These are phyloP conservation scores for Micractinium conductrix DNA, from an alignment of 139 green algal genomes.

Conservation along the genomic window DNA sequence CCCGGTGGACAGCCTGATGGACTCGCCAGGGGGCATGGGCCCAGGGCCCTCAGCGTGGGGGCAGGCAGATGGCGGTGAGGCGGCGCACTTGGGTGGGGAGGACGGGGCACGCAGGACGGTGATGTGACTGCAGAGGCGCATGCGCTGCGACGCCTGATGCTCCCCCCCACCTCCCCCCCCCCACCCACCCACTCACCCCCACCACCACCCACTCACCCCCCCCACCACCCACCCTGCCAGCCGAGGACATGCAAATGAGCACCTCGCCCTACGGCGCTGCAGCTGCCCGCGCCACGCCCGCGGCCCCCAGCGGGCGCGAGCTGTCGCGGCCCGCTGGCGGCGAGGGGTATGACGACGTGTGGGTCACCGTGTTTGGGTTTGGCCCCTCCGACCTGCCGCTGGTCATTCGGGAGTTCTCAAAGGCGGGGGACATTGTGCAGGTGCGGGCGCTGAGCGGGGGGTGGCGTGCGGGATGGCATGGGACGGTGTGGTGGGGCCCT, in stretches of 20 bases:
- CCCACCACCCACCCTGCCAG: not conserved
- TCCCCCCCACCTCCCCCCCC: too few species aligned
- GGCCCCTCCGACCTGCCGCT: slow-evolving; percentile 21
- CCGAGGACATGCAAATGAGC: slow-evolving; percentile 30
- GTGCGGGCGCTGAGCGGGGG: too few species aligned
- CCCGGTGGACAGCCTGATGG: slow-evolving; percentile 42
- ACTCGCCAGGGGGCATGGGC: slow-evolving; percentile 26
- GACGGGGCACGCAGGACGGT: not conserved
- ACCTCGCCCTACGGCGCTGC: slow-evolving; percentile 15
- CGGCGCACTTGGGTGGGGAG: not conserved
- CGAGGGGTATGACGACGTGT: slow-evolving; percentile 30
- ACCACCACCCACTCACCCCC: not conserved
- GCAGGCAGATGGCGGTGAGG: slow-evolving; percentile 12
- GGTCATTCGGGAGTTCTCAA: slow-evolving; percentile 57
- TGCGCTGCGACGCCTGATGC: too few species aligned
- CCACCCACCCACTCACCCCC: too few species aligned
- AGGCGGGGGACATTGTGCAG: slow-evolving; percentile 53
- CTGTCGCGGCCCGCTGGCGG: not conserved
- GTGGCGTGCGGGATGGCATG: too few species aligned
- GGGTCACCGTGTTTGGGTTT: slow-evolving; percentile 70
- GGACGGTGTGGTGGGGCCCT: not conserved
- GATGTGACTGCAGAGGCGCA: too few species aligned
- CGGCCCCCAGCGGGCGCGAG: not conserved
- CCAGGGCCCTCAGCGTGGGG: not conserved
- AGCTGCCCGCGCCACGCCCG: not conserved